phyloP scores from a whole-genome alignment of 2,329 filamentous ascomycete species.

The Calonectria pteridis region DNA sequence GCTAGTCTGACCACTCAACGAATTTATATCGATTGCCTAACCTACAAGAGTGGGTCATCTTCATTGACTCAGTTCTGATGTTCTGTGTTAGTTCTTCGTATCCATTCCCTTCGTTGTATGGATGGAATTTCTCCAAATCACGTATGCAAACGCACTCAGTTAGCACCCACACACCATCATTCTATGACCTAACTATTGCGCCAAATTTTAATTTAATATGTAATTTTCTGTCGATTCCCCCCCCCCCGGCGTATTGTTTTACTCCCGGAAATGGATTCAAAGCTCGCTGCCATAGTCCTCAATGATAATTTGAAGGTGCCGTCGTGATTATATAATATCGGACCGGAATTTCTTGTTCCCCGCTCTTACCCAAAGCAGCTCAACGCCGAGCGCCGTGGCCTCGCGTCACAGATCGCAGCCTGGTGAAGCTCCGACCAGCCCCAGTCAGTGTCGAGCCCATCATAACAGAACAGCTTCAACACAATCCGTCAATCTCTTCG shows the following conservation, averaged over 20 bases:
- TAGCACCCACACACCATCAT: neutral
- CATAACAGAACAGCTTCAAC: slow-evolving; percentile 15
- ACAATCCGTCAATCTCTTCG: slow-evolving; percentile 14
- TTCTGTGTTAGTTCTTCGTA: neutral
- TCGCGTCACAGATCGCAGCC: slow-evolving; percentile 47
- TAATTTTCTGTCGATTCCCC: neutral
- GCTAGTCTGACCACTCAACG: neutral
- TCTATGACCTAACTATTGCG: neutral
- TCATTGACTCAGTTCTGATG: neutral
- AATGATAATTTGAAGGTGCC: neutral
- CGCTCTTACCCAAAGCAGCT: slow-evolving; percentile 5
- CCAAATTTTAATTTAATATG: neutral
- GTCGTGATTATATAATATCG: slow-evolving; percentile 20
- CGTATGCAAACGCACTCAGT: neutral
- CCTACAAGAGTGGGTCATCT: neutral
- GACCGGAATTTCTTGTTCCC: slow-evolving; percentile 22
- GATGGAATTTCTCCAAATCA: neutral
- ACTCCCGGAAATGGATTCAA: neutral
- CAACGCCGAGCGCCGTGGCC: slow-evolving; percentile 37
- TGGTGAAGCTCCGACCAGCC: slow-evolving; percentile 41
- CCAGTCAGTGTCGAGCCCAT: slow-evolving; percentile 26
- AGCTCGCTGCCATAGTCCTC: no score
- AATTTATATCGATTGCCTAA: neutral
- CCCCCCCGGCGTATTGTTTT: neutral
- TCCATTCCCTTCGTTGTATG: neutral